These are phyloP conservation scores for Pyrenochaeta sp. DNA, from an alignment of 2,329 filamentous ascomycete genomes.

Conservation along the genomic window DNA sequence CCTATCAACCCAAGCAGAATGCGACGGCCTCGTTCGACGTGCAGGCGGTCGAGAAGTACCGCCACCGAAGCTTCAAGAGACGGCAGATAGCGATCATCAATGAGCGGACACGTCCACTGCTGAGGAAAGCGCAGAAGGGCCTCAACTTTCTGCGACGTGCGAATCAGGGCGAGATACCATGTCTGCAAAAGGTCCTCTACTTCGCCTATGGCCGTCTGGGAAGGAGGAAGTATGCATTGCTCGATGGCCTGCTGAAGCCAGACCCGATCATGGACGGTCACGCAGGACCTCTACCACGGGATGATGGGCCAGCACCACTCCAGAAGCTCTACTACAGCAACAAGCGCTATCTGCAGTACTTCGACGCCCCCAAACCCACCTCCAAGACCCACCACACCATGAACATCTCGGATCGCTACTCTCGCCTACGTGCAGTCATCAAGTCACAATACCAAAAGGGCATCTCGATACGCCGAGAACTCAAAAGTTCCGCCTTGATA, in stretches of 20 bases:
- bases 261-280: slow-evolving; percentile 21
- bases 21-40: slow-evolving; percentile 24
- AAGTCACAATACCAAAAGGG: slow-evolving; percentile 31
- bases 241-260: slow-evolving; percentile 34
- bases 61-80: slow-evolving; percentile 30
- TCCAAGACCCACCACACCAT: slow-evolving; percentile 27
- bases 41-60: slow-evolving; percentile 27
- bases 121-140: slow-evolving; percentile 44
- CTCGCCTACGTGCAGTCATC: slow-evolving; percentile 40
- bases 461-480: slow-evolving; percentile 26
- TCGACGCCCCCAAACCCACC: slow-evolving; percentile 35
- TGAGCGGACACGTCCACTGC: slow-evolving; percentile 29
- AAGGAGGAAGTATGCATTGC: slow-evolving; percentile 59
- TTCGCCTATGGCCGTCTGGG: slow-evolving; percentile 67
- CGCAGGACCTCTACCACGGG: neutral
- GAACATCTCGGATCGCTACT: slow-evolving; percentile 41
- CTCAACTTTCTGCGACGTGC: slow-evolving; percentile 60
- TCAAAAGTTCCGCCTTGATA: slow-evolving; percentile 35
- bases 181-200: slow-evolving; percentile 62
- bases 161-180: slow-evolving; percentile 62
- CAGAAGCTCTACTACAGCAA: slow-evolving; percentile 50
- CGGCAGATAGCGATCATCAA: slow-evolving; percentile 31
- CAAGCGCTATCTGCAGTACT: slow-evolving; percentile 39
- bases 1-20: slow-evolving; percentile 47
- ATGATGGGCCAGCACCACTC: slow-evolving; percentile 27